Percentiles rank a stretch among this genome's conserved stretches.
phyloP scores from a whole-genome alignment of 208 protist species.

The Trypanosoma avium region DNA sequence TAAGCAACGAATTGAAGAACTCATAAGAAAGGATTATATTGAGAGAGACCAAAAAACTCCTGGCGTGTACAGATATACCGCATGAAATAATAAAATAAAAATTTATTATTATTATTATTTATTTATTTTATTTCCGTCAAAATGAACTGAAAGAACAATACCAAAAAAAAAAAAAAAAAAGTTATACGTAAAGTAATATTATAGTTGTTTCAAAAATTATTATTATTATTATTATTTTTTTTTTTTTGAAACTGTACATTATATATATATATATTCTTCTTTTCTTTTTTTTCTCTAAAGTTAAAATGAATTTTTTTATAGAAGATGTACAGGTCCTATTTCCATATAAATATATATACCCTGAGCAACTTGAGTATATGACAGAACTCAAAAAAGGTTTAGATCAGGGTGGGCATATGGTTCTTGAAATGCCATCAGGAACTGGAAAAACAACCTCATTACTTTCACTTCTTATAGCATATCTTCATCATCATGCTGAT shows the following conservation, averaged over 20 bases:
- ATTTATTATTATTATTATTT: slow-evolving; percentile 1
- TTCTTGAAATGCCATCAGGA: slow-evolving; percentile 99
- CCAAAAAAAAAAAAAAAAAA: not conserved
- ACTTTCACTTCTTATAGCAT: slow-evolving; percentile 95
- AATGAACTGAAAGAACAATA: not conserved
- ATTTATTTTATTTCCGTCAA: slow-evolving; percentile 2
- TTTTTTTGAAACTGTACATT: slow-evolving; percentile 21
- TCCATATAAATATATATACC: slow-evolving; percentile 99
- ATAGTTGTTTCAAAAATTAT: too few relatives aligned
- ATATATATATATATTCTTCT: slow-evolving; percentile 5
- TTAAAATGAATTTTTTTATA: slow-evolving; percentile 94
- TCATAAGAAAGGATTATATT: slow-evolving; percentile 81
- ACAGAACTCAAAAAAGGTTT: slow-evolving; percentile 95
- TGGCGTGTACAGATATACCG: slow-evolving; percentile 73
- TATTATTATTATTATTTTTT: too few relatives aligned
- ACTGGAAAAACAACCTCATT: slow-evolving; percentile 99
- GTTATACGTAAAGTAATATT: too few relatives aligned
- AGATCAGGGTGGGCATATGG: slow-evolving; percentile 93
- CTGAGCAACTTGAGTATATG: slow-evolving; percentile 99
- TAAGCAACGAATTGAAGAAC: slow-evolving; percentile 87
- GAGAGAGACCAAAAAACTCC: slow-evolving; percentile 58
- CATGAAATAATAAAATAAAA: slow-evolving; percentile 30
- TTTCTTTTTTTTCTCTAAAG: slow-evolving; percentile 13
- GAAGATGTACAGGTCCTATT: slow-evolving; percentile 98
- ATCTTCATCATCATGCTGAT: slow-evolving; percentile 90